Evolutionary conservation across 2,329 filamentous ascomycete species (phyloP).

Genomic region (Colletotrichum musae): DNA sequence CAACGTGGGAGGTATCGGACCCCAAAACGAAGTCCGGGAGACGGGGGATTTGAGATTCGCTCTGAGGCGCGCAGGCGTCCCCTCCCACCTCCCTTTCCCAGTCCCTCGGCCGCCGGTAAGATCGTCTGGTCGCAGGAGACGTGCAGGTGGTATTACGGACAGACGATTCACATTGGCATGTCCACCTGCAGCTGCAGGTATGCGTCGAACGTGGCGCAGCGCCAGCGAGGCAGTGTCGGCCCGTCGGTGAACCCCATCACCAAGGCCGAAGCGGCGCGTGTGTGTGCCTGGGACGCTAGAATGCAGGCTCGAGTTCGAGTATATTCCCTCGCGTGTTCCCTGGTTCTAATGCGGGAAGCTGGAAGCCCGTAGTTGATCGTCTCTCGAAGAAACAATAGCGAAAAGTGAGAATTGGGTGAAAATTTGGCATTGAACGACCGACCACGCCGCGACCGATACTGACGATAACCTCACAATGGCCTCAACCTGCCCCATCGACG

Average conservation of each 20-base stretch:
- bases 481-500: too few relatives aligned
- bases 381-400: neutral
- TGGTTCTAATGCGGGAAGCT: neutral
- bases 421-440: neutral
- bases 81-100: too few relatives aligned
- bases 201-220: constrained; percentile 14
- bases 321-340: neutral
- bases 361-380: neutral
- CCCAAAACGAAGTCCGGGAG: too few relatives aligned
- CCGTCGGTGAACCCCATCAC: constrained; percentile 15
- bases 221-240: constrained; percentile 16
- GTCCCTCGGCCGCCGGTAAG: too few relatives aligned
- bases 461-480: too few relatives aligned
- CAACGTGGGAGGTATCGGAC: too few relatives aligned
- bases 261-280: constrained; percentile 10
- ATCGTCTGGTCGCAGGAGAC: too few relatives aligned
- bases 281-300: neutral
- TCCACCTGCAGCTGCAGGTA: constrained; percentile 6
- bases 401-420: neutral
- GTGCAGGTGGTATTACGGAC: too few relatives aligned
- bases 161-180: neutral
- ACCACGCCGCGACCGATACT: neutral
- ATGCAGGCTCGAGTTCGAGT: neutral
- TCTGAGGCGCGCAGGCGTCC: too few relatives aligned
- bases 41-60: too few relatives aligned